Percentiles rank a stretch among this genome's conserved stretches.
Evolutionary conservation across 2,329 filamentous ascomycete species (phyloP).

Genomic region (Clathrospora elynae): DNA sequence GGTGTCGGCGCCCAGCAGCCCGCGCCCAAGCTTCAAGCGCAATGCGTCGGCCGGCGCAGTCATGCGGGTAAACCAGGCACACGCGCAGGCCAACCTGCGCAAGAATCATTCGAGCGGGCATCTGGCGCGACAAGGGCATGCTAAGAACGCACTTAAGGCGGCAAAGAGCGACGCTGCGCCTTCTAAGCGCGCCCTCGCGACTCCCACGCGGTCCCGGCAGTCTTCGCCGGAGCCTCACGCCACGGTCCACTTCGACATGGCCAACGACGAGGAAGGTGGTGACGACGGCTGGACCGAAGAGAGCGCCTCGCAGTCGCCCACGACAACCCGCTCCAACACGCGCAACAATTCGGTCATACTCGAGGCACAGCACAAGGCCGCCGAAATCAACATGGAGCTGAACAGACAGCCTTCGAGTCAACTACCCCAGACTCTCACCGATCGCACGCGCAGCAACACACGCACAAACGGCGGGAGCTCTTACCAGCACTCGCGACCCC

Average conservation of each 20-base stretch:
- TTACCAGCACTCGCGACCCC: slow-evolving; percentile 44
- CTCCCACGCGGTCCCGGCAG: slow-evolving; percentile 39
- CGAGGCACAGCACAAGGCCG: slow-evolving; percentile 38
- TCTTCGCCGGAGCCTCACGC: slow-evolving; percentile 45
- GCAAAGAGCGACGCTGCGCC: slow-evolving; percentile 42
- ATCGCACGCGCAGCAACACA: slow-evolving; percentile 33
- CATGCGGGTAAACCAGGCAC: slow-evolving; percentile 39
- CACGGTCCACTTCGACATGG: slow-evolving; percentile 51
- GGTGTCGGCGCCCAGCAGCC: slow-evolving; percentile 44
- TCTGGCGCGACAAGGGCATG: slow-evolving; percentile 48
- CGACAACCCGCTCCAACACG: slow-evolving; percentile 49
- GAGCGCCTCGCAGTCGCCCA: slow-evolving; percentile 50
- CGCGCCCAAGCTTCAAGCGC: slow-evolving; percentile 50
- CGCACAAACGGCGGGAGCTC: slow-evolving; percentile 41
- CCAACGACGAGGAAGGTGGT: slow-evolving; percentile 34
- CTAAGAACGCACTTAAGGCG: slow-evolving; percentile 48
- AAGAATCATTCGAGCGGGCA: slow-evolving; percentile 55
- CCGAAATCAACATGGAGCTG: slow-evolving; percentile 31
- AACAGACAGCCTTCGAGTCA: slow-evolving; percentile 21
- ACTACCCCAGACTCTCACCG: slow-evolving; percentile 28
- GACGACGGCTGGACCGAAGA: slow-evolving; percentile 52
- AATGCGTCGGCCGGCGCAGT: slow-evolving; percentile 50
- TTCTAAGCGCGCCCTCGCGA: slow-evolving; percentile 37
- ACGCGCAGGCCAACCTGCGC: slow-evolving; percentile 44
- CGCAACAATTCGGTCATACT: slow-evolving; percentile 49